Percentiles rank a stretch among this genome's conserved stretches.
Conservation (phyloP, 176 grass and related monocot species). For the Stipa capillata region DNA sequence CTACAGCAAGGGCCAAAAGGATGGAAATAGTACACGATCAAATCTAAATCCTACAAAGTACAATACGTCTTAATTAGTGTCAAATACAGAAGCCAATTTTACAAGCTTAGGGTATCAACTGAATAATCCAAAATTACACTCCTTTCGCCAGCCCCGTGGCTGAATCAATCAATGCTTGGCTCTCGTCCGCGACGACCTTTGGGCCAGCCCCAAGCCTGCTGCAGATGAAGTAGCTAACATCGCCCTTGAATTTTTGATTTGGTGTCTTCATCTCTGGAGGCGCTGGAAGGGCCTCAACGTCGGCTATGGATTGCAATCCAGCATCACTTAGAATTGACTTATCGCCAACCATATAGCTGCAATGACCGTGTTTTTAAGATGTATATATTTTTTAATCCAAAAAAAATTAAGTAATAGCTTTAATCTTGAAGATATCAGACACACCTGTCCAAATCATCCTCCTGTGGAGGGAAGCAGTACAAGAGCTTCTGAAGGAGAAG, state of each 20-base stretch:
- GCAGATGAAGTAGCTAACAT: conserved; percentile 45
- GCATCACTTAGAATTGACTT: conserved; percentile 72
- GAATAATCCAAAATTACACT: background rate
- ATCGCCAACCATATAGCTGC: conserved; percentile 83
- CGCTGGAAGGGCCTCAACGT: conserved; percentile 49
- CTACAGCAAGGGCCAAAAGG: background rate
- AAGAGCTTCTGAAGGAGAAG: conserved; percentile 76
- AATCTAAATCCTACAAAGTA: background rate
- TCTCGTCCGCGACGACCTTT: conserved; percentile 18
- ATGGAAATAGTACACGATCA: background rate
- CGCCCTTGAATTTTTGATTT: conserved; percentile 30
- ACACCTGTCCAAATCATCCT: conserved; percentile 63
- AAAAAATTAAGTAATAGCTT: background rate
- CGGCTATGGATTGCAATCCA: conserved; percentile 56
- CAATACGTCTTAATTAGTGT: background rate
- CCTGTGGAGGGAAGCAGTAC: conserved; percentile 66
- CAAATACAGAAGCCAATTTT: background rate
- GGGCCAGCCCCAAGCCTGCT: conserved; percentile 41
- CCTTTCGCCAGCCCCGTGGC: conserved; percentile 33
- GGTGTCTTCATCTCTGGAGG: conserved; percentile 55
- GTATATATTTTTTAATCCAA: background rate
- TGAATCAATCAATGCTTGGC: conserved; percentile 31
- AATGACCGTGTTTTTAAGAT: conserved; percentile 8
- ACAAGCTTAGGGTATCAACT: background rate
- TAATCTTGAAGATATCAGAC: background rate